Conservation (phyloP, 228 moss, liverwort and hornwort genomes). For the Sphagnum magellanicum region DNA sequence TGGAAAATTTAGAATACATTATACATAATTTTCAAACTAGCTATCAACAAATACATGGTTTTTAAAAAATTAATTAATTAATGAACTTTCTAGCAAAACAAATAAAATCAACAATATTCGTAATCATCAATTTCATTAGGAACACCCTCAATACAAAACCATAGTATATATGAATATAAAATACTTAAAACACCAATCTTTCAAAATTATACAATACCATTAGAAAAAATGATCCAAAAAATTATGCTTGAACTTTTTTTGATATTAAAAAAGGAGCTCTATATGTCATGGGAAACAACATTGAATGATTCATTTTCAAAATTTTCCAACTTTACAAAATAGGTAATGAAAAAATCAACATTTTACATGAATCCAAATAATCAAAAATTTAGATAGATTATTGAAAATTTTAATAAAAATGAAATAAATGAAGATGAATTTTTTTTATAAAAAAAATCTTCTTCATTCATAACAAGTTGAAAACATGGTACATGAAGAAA, state of each 20-base stretch:
- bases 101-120: neutral
- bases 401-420: too few relatives aligned
- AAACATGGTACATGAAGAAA: too few relatives aligned
- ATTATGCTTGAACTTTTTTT: neutral
- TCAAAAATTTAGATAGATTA: too few relatives aligned
- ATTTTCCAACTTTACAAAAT: too few relatives aligned
- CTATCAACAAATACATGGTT: neutral
- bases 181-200: neutral
- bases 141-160: neutral
- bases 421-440: too few relatives aligned
- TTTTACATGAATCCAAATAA: too few relatives aligned
- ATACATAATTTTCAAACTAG: neutral
- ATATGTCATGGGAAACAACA: too few relatives aligned
- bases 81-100: neutral
- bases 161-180: neutral
- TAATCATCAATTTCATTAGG: neutral
- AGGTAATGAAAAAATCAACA: too few relatives aligned
- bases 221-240: neutral
- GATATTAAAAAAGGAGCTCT: neutral
- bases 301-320: too few relatives aligned
- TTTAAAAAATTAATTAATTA: neutral
- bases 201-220: neutral
- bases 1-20: neutral
- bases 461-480: too few relatives aligned
- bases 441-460: too few relatives aligned